These are phyloP conservation scores for Inonotus obliquus DNA, from an alignment of 1,284 basidiomycete genomes.

Conservation along the genomic window DNA sequence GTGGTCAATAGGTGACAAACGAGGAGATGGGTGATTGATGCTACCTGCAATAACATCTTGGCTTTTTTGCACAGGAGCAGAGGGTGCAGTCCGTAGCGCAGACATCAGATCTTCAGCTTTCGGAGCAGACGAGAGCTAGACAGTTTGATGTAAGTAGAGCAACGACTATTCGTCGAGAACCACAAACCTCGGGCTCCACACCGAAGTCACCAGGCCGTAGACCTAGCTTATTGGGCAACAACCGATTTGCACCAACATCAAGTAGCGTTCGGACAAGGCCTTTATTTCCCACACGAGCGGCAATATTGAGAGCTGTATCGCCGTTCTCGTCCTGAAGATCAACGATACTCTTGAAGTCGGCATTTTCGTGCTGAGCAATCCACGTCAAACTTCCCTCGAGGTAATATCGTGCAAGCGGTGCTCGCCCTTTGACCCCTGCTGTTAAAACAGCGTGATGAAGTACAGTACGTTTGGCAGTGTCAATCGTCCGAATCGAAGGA, in stretches of 20 bases:
- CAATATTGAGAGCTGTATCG: constrained; percentile 94
- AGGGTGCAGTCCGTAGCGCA: constrained; percentile 62
- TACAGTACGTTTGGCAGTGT: constrained; percentile 85
- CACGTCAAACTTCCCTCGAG: constrained; percentile 86
- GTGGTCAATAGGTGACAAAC: neutral
- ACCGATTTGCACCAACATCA: constrained; percentile 91
- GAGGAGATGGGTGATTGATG: neutral
- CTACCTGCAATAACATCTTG: constrained; percentile 85
- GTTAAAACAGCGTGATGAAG: constrained; percentile 93
- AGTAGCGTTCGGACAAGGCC: constrained; percentile 84
- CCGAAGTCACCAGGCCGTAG: constrained; percentile 92
- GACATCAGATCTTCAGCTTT: constrained; percentile 73
- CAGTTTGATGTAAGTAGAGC: constrained; percentile 12
- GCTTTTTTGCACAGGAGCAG: constrained; percentile 78
- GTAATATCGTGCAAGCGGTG: constrained; percentile 84
- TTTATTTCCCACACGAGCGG: constrained; percentile 89
- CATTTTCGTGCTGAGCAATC: constrained; percentile 68
- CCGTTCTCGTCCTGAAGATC: constrained; percentile 96
- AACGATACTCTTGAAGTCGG: constrained; percentile 76
- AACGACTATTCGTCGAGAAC: neutral
- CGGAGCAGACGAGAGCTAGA: constrained; percentile 67
- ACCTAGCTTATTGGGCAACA: constrained; percentile 91
- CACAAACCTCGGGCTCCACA: constrained; percentile 79
- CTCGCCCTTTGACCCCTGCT: constrained; percentile 87
- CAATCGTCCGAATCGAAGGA: constrained; percentile 82